Evolutionary conservation across 352 stramenopile species (phyloP).

Genomic region (Pythium rishiriense): DNA sequence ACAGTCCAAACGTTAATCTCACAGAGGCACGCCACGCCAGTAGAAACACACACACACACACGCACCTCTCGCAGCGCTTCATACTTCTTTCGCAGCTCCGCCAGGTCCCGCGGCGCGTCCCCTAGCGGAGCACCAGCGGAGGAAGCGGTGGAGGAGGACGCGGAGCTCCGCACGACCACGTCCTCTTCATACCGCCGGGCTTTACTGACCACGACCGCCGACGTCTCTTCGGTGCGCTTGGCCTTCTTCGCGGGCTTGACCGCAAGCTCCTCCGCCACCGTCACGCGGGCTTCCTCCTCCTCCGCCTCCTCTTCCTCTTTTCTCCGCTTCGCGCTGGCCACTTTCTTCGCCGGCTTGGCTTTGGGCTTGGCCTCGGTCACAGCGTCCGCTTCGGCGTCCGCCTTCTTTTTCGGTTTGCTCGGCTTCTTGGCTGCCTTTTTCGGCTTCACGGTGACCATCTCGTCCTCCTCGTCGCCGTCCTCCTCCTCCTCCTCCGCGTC

Average conservation of each 20-base stretch:
- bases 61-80: conserved; percentile 45
- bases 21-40: no score
- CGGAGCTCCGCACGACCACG: conserved; percentile 12
- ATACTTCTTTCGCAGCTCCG: conserved; percentile 43
- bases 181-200: conserved; percentile 16
- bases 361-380: conserved; percentile 18
- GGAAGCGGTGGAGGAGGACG: conserved; percentile 3
- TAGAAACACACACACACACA: background rate
- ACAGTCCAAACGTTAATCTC: background rate
- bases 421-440: conserved; percentile 18
- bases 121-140: background rate
- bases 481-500: conserved; percentile 10
- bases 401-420: conserved; percentile 21
- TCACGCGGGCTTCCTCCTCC: background rate
- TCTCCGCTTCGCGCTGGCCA: conserved; percentile 1
- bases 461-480: conserved; percentile 20
- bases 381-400: conserved; percentile 20
- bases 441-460: conserved; percentile 13
- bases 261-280: background rate
- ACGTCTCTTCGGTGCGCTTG: background rate
- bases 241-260: conserved; percentile 12
- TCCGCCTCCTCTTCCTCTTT: conserved; percentile 11
- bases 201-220: conserved; percentile 6
- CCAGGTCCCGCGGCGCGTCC: background rate
- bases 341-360: conserved; percentile 11